Conservation (phyloP, 257 asterid species). For the Solanum clarkiae region DNA sequence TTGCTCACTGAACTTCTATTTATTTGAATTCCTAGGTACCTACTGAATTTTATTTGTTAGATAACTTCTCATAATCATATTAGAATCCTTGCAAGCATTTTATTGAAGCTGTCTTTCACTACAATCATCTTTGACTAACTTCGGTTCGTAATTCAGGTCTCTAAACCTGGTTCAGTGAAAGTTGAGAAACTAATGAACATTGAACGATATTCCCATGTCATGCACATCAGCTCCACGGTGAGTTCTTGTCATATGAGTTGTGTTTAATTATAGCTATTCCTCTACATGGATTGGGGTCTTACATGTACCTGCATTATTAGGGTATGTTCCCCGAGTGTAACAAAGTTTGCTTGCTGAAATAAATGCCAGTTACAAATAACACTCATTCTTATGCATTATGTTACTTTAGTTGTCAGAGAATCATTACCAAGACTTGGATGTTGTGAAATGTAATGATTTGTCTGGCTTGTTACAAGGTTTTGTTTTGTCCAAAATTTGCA, state of each 20-base stretch:
- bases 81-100: neutral
- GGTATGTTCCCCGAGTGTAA: neutral
- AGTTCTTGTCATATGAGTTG: constrained; percentile 9
- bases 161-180: constrained; percentile 84
- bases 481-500: constrained; percentile 6
- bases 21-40: neutral
- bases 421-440: neutral
- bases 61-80: neutral
- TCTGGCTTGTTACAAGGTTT: neutral
- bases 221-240: constrained; percentile 99
- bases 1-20: neutral
- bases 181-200: constrained; percentile 90
- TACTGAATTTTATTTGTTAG: neutral
- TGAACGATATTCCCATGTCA: constrained; percentile 98
- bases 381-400: too few relatives aligned
- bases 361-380: neutral
- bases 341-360: neutral
- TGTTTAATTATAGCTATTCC: neutral
- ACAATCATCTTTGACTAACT: neutral
- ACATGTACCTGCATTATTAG: neutral
- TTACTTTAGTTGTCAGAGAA: neutral
- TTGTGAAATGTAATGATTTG: neutral
- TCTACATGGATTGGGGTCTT: neutral
- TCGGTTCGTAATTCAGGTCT: constrained; percentile 48
- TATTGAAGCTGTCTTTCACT: neutral